Evolutionary conservation across 2,329 filamentous ascomycete genomes (phyloP).

Genomic region (Calonectria ilicicola): DNA sequence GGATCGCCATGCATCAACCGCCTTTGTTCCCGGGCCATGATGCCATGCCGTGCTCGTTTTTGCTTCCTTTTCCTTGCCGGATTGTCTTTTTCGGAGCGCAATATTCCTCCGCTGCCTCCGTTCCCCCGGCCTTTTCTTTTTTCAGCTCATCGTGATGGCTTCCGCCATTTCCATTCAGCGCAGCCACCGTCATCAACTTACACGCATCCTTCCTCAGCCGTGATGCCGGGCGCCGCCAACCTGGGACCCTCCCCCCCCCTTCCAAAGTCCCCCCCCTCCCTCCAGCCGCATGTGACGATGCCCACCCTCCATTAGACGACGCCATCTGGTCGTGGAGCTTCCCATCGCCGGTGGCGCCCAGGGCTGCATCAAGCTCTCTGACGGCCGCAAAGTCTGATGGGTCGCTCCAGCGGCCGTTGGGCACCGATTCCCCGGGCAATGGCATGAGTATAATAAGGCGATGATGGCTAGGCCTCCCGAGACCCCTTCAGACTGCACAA

Average conservation of each 20-base stretch:
- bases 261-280: neutral
- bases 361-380: constrained; percentile 13
- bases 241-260: neutral
- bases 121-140: neutral
- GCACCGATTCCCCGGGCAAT: constrained; percentile 15
- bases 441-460: constrained; percentile 12
- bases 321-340: constrained; percentile 7
- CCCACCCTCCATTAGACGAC: constrained; percentile 13
- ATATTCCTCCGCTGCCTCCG: no score
- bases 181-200: constrained; percentile 12
- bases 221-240: neutral
- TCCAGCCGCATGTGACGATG: constrained; percentile 23
- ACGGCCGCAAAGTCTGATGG: constrained; percentile 15
- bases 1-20: neutral
- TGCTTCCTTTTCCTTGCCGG: neutral
- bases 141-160: neutral
- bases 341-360: constrained; percentile 18
- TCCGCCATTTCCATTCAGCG: neutral
- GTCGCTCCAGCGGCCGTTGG: constrained; percentile 18
- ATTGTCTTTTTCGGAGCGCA: neutral
- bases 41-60: neutral
- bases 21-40: neutral
- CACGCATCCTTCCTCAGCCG: neutral
- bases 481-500: neutral
- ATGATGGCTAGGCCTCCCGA: neutral